Percentiles rank a stretch among this genome's conserved stretches.
Conservation (phyloP, 75 land plant species). For the Pinus albicaulis region DNA sequence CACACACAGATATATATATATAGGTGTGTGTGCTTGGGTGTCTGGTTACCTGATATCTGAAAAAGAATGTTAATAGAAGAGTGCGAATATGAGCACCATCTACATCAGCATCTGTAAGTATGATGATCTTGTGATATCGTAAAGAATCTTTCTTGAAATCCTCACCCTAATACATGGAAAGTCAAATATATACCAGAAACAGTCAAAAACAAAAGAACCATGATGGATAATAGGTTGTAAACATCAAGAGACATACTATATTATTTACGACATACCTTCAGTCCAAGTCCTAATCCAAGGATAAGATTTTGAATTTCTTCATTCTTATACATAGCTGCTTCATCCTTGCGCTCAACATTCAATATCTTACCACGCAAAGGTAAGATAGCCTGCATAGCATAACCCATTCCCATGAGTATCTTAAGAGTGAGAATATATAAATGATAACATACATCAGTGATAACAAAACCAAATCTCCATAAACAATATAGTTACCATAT, state of each 20-base stretch:
- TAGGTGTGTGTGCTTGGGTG: background rate
- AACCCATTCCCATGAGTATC: background rate
- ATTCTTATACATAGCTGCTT: slow-evolving; percentile 96
- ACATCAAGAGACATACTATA: background rate
- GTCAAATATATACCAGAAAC: background rate
- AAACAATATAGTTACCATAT: background rate
- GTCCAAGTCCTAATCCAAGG: slow-evolving; percentile 91
- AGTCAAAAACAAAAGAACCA: background rate
- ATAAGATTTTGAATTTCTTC: slow-evolving; percentile 97
- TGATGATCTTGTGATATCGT: slow-evolving; percentile 95
- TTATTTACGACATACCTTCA: slow-evolving; percentile 57
- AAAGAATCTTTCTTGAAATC: slow-evolving; percentile 87
- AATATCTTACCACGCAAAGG: slow-evolving; percentile 95
- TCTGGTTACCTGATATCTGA: slow-evolving; percentile 85
- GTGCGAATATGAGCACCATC: slow-evolving; percentile 99
- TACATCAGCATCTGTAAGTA: slow-evolving; percentile 98
- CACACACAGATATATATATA: too few species aligned
- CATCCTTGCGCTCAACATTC: slow-evolving; percentile 91
- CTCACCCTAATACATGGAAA: slow-evolving; percentile 66
- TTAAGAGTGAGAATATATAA: background rate
- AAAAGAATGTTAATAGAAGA: slow-evolving; percentile 91
- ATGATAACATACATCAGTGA: background rate
- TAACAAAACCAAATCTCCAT: background rate
- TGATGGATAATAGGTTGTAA: background rate
- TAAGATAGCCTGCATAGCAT: slow-evolving; percentile 71